These are phyloP conservation scores for Leptodermis oblonga DNA, from an alignment of 257 asterid genomes.

Conservation along the genomic window DNA sequence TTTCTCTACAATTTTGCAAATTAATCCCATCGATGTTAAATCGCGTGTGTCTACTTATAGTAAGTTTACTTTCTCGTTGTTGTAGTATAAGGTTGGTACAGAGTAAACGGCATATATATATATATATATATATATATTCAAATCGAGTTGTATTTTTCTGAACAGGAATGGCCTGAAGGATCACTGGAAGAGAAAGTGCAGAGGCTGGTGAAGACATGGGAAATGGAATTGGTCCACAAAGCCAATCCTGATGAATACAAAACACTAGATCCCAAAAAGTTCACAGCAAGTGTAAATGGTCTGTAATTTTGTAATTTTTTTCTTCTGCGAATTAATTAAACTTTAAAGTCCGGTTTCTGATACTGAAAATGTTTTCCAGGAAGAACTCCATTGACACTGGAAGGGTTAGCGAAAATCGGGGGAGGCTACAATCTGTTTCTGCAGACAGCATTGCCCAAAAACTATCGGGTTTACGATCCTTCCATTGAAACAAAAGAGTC, in stretches of 20 bases:
- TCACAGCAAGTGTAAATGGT: constrained; percentile 45
- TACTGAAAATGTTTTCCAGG: constrained; percentile 9
- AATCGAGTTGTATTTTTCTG: neutral
- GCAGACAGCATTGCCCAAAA: constrained; percentile 61
- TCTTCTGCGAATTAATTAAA: neutral
- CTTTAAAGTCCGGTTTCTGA: neutral
- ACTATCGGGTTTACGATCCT: constrained; percentile 46
- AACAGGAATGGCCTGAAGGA: constrained; percentile 53
- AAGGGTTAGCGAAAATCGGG: constrained; percentile 42
- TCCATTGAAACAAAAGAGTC: constrained; percentile 49
- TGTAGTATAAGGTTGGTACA: too few species aligned
- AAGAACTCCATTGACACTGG: constrained; percentile 22
- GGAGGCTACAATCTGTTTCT: constrained; percentile 75
- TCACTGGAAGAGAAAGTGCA: constrained; percentile 58
- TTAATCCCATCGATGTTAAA: too few species aligned
- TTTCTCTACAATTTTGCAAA: neutral
- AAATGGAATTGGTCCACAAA: constrained; percentile 64
- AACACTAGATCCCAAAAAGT: constrained; percentile 37
- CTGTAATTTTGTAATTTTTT: neutral
- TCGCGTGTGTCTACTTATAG: too few species aligned
- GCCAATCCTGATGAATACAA: constrained; percentile 41
- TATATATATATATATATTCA: neutral
- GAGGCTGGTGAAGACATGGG: constrained; percentile 62
- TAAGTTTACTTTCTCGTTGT: too few species aligned
- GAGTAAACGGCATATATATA: too few species aligned